Evolutionary conservation across 768 basidiomycete species (phyloP).

Genomic region (Auricularia auricula-judae): DNA sequence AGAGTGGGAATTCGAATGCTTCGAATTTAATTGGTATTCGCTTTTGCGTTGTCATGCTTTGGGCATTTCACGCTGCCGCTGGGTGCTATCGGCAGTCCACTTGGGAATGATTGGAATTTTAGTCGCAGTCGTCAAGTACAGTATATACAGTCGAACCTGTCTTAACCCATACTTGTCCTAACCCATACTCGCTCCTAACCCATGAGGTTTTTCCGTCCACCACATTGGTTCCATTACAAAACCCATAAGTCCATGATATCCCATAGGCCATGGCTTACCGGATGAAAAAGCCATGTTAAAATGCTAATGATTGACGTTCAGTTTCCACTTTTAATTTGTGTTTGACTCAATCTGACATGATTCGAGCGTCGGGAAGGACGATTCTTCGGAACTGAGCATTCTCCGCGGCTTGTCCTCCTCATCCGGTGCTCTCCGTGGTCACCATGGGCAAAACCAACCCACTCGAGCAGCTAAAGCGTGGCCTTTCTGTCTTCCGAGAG

Average conservation of each 20-base stretch:
- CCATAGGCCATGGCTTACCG: background rate
- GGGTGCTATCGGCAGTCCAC: too few species aligned
- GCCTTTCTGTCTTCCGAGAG: background rate
- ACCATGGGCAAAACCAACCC: background rate
- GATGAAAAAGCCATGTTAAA: background rate
- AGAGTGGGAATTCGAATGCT: too few species aligned
- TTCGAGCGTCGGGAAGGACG: too few species aligned
- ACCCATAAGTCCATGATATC: background rate
- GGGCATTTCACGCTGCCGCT: too few species aligned
- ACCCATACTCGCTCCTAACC: background rate
- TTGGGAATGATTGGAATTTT: too few species aligned
- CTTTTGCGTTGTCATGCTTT: too few species aligned
- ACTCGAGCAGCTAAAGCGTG: background rate
- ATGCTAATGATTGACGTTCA: too few species aligned
- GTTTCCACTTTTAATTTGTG: too few species aligned
- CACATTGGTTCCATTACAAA: background rate
- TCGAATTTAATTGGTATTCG: too few species aligned
- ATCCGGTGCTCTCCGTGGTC: background rate
- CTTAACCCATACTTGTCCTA: background rate
- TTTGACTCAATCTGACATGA: too few species aligned
- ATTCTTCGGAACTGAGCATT: too few species aligned
- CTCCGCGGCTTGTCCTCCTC: background rate
- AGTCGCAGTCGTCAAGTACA: too few species aligned
- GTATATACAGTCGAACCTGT: background rate
- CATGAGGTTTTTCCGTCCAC: background rate